These are phyloP conservation scores for Penicillium psychrofluorescens DNA, from an alignment of 495 filamentous ascomycete species.

Conservation along the genomic window DNA sequence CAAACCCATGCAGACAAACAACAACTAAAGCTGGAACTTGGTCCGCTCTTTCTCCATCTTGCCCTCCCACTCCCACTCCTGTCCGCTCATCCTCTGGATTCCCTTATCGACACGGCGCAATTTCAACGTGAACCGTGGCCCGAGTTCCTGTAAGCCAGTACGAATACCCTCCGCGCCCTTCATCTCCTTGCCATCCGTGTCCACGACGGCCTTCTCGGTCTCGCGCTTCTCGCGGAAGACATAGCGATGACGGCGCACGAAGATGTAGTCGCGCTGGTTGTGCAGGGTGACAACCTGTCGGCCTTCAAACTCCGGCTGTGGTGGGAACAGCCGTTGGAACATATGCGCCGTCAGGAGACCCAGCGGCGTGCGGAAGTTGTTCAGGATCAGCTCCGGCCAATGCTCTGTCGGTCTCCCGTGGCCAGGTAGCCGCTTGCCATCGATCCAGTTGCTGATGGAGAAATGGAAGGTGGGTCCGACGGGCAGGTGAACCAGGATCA, in stretches of 20 bases:
- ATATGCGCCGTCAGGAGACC: conserved; percentile 84
- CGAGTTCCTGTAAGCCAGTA: conserved; percentile 78
- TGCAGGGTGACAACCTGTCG: conserved; percentile 87
- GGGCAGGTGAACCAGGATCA: conserved; percentile 79
- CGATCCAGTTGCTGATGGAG: conserved; percentile 75
- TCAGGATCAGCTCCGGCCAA: conserved; percentile 87
- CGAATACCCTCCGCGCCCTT: conserved; percentile 74
- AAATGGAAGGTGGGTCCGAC: conserved; percentile 85
- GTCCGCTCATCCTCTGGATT: conserved; percentile 70
- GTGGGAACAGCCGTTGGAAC: conserved; percentile 77
- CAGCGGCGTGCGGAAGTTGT: conserved; percentile 90
- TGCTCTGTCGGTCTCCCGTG: conserved; percentile 86
- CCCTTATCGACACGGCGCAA: conserved; percentile 86
- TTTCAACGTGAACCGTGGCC: conserved; percentile 80
- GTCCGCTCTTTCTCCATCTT: conserved; percentile 90
- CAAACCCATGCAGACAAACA: conserved; percentile 21
- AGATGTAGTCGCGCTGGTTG: conserved; percentile 96
- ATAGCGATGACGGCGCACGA: conserved; percentile 83
- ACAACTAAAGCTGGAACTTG: conserved; percentile 72
- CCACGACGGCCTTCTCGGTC: conserved; percentile 83
- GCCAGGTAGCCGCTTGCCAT: conserved; percentile 74
- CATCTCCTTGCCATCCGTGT: conserved; percentile 78
- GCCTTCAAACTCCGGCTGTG: conserved; percentile 72
- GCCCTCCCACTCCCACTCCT: conserved; percentile 93
- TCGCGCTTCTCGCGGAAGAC: conserved; percentile 79